Percentiles rank a stretch among this genome's conserved stretches.
phyloP scores from a whole-genome alignment of 768 basidiomycete species.

The Suillus luteus region DNA sequence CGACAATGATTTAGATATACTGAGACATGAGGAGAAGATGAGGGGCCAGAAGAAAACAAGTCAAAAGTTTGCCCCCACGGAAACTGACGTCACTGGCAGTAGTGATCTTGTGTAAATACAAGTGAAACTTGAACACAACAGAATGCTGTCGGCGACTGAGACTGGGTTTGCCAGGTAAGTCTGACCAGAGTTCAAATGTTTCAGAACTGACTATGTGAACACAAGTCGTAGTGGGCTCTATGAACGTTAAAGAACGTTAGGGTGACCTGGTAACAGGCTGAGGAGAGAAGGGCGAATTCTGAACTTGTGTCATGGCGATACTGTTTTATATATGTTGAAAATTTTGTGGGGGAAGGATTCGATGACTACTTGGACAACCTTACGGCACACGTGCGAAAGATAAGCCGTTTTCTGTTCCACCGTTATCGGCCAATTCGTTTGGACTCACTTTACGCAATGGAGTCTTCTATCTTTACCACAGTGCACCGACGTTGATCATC shows the following conservation, averaged over 20 bases:
- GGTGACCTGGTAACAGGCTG: neutral
- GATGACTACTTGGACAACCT: neutral
- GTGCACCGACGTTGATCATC: no score
- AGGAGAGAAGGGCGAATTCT: neutral
- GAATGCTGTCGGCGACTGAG: neutral
- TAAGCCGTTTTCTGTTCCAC: neutral
- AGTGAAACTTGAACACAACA: neutral
- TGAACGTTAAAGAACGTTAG: neutral
- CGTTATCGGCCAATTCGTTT: neutral
- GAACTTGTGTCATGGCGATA: neutral
- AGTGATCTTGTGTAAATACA: constrained; percentile 1
- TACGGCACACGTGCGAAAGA: constrained; percentile 11
- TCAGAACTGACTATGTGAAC: neutral
- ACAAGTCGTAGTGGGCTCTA: neutral
- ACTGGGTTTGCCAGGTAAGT: neutral
- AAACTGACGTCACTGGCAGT: constrained; percentile 5
- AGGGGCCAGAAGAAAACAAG: neutral
- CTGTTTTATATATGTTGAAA: constrained; percentile 7
- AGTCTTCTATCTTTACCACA: neutral
- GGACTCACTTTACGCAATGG: neutral
- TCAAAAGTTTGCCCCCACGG: constrained; percentile 1
- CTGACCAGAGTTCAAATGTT: neutral
- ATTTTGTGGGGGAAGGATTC: neutral
- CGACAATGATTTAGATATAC: neutral
- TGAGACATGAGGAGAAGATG: neutral